phyloP scores from a whole-genome alignment of 78 protist genomes.

The Speleostelium caveatum region DNA sequence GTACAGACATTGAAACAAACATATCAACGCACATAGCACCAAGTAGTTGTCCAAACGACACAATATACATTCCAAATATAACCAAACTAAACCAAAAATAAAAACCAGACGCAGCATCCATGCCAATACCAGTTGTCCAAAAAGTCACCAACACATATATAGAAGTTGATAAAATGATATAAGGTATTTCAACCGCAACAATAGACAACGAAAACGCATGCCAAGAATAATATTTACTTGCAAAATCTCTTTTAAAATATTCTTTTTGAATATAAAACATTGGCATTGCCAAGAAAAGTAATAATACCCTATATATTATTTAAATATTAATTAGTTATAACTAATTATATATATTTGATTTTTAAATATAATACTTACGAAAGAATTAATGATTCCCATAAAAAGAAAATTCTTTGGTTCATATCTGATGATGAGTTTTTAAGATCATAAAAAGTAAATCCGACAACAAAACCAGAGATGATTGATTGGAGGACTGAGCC shows the following conservation, averaged over 20 bases:
- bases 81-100: conserved; percentile 15
- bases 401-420: conserved; percentile 25
- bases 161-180: conserved; percentile 9
- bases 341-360: no score
- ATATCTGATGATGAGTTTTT: conserved; percentile 22
- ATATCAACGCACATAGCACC: conserved; percentile 5
- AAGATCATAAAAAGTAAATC: conserved; percentile 26
- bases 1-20: not conserved
- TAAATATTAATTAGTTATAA: no score
- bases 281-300: not conserved
- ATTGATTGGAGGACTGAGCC: conserved; percentile 19
- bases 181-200: conserved; percentile 35
- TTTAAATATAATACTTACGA: no score
- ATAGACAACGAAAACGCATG: conserved; percentile 12
- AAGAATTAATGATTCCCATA: conserved; percentile 11
- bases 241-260: conserved; percentile 24
- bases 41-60: conserved; percentile 6
- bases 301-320: not conserved
- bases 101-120: not conserved
- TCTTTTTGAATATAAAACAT: conserved; percentile 7
- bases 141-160: not conserved
- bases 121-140: conserved; percentile 34
- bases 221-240: conserved; percentile 37
- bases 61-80: not conserved
- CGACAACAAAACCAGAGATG: conserved; percentile 42